Evolutionary conservation across 208 protist genomes (phyloP), one percentile per base, ranked within the genome.

Genomic region (Leishmania turanica): DNA sequence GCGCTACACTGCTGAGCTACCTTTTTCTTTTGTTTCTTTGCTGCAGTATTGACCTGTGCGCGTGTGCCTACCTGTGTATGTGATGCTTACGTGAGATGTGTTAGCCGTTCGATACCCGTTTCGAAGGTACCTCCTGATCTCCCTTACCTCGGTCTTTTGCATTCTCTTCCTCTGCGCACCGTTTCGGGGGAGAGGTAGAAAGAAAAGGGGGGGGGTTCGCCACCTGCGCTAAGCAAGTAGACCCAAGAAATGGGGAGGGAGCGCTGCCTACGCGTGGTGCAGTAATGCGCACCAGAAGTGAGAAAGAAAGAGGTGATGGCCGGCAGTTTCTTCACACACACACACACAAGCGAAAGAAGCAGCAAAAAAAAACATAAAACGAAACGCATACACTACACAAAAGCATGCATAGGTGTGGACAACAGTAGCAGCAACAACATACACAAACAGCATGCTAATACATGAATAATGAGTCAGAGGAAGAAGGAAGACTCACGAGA

Each of bases 371-470:
- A 31, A 9, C 6, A 31, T 40, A 64, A 27, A 34, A 31, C 7
- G 9, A 34, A 64, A 31, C 27, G 11, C 58, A 31, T 64, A 27
- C 56, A 31, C 51, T 19, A 54, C 51, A 54, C 9, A 13, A 54
- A 21, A 13, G 1, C 7, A 31, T 3, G 58, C 58, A 64, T 27
- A 27, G 27, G n/a, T 27, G 27, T 31, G 13, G 21, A 17, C 21
- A 27, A 64, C 27, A 17, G n/a, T 27, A 34, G 51, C 4, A 21
- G 51, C 9, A 54, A 17, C 51, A 54, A 9, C 58, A 13, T 7
- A 84, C 58, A 81, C n/a, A 72, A 6, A 77, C 65, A 76, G 73
- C 34, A 58, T 17, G 40, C 58, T 19, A 58, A 5, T 7, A 56
- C 2, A 21, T 37, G 34, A 73, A 45, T 31, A 27, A 47, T 51